A percentile compares a stretch with the other conserved stretches of the same genome.
Conservation (phyloP, 139 green algal genomes). For the Asterochloris sp. region DNA sequence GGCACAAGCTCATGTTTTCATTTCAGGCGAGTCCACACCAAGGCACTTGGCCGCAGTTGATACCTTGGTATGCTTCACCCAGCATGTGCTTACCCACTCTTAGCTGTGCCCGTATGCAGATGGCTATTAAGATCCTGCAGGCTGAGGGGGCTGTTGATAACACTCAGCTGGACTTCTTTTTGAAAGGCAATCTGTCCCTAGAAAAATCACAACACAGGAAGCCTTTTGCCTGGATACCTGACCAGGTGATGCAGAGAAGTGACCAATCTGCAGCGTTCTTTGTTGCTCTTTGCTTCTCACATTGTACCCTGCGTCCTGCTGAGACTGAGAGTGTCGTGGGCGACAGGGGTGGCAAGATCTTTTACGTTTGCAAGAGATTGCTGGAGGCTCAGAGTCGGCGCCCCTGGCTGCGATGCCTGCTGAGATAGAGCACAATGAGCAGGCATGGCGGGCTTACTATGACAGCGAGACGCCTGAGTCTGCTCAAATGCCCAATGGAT, state of each 20-base stretch:
- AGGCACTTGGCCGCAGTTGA: neutral
- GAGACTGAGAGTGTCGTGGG: neutral
- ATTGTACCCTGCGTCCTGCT: neutral
- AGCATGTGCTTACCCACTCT: neutral
- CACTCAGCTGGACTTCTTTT: slow-evolving; percentile 82
- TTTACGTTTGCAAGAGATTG: slow-evolving; percentile 60
- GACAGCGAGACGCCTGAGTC: slow-evolving; percentile 66
- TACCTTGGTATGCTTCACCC: neutral
- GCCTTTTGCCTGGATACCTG: slow-evolving; percentile 69
- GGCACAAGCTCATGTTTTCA: slow-evolving; percentile 54
- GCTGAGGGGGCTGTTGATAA: slow-evolving; percentile 51
- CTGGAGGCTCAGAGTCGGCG: slow-evolving; percentile 12
- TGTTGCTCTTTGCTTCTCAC: neutral
- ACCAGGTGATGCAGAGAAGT: slow-evolving; percentile 23
- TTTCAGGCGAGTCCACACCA: slow-evolving; percentile 25
- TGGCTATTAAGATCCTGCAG: slow-evolving; percentile 78
- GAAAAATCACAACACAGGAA: slow-evolving; percentile 57
- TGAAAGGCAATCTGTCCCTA: slow-evolving; percentile 81
- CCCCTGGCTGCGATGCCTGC: slow-evolving; percentile 43
- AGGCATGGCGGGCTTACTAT: slow-evolving; percentile 64
- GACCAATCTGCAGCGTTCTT: neutral
- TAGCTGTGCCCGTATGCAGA: slow-evolving; percentile 31
- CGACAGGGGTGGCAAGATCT: slow-evolving; percentile 82
- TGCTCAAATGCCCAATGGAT: slow-evolving; percentile 51
- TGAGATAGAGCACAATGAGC: slow-evolving; percentile 63